Percentiles rank a stretch among this genome's conserved stretches.
phyloP scores from a whole-genome alignment of 225 moss, liverwort and hornwort species.

The Pseudisothecium myosuroides region DNA sequence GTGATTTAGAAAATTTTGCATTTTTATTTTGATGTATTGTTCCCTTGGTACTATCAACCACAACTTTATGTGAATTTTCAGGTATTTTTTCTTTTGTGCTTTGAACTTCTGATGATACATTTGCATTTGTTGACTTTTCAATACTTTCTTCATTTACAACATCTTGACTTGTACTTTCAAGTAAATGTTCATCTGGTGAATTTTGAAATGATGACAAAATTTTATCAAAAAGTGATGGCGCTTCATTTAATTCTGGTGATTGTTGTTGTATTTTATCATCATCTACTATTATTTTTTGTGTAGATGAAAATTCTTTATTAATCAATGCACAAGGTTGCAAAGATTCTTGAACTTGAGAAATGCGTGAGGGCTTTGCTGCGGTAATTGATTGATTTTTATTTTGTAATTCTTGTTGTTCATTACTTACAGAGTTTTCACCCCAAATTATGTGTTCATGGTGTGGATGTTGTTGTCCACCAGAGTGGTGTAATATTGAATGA shows the following conservation, averaged over 20 bases:
- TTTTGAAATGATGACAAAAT: neutral
- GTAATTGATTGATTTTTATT: neutral
- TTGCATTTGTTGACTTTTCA: neutral
- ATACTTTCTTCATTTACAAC: neutral
- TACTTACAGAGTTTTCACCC: neutral
- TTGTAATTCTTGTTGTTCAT: neutral
- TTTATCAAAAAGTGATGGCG: neutral
- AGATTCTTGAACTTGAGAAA: neutral
- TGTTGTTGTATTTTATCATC: neutral
- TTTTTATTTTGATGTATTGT: neutral
- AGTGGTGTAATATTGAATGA: slow-evolving; percentile 22
- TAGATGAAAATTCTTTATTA: neutral
- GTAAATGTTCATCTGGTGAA: neutral
- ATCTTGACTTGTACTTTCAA: neutral
- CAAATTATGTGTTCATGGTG: slow-evolving; percentile 16
- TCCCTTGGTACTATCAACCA: neutral
- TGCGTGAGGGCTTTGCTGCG: neutral
- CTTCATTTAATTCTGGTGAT: neutral
- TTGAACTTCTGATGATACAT: neutral
- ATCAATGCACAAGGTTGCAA: neutral
- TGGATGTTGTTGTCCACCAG: neutral
- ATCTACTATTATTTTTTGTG: neutral
- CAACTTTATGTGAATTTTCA: neutral
- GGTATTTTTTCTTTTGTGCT: neutral
- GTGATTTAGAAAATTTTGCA: neutral